Evolutionary conservation across 768 basidiomycete species (phyloP), one percentile per base, ranked within the genome.

Genomic region (Lactarius psammicola): DNA sequence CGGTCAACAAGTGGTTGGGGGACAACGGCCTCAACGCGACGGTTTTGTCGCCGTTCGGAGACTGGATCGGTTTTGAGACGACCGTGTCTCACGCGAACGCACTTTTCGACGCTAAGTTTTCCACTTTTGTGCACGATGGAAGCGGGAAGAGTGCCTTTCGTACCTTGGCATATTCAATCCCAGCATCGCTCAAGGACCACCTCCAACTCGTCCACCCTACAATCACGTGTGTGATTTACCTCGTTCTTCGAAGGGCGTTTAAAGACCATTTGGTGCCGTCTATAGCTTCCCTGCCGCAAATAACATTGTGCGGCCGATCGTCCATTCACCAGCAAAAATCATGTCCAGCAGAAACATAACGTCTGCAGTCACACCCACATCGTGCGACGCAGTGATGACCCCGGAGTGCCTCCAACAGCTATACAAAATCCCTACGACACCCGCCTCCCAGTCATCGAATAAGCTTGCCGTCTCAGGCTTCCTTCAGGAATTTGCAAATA

Each of bases 11-110:
- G 4, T 70, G 62, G 62, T 62, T 68, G 18, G 23, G 55, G 3
- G 49, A 44, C 6, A 58, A 71, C 30, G 69, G 69, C 38, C 11
- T 70, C n/a, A 67, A 54, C 34, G n/a, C 68, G 11, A 53, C 44
- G 38, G 59, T 38, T 6, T 13, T 60, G 55, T 64, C 71, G 7
- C 68, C 68, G 28, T 67, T 67, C 17, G 67, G 69, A 4, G 71
- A 71, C 63, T 79, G 78, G 79, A 60, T 80, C 3, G 38, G 58
- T 7, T 28, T 70, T 49, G 51, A 57, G 7, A 33, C 70, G 30
- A 60, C 66, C 13, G 67, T 70, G 36, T 42, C 53, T n/a, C 55
- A 65, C 30, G 71, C 70, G n/a, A 67, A 71, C 55, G 42, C 31
- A 8, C 56, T 71, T 8, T 64, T 72, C 40, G 56, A 64, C 56